Evolutionary conservation across 495 filamentous ascomycete genomes (phyloP), one percentile per base, ranked within the genome.

Genomic region (Cercophora scortea): DNA sequence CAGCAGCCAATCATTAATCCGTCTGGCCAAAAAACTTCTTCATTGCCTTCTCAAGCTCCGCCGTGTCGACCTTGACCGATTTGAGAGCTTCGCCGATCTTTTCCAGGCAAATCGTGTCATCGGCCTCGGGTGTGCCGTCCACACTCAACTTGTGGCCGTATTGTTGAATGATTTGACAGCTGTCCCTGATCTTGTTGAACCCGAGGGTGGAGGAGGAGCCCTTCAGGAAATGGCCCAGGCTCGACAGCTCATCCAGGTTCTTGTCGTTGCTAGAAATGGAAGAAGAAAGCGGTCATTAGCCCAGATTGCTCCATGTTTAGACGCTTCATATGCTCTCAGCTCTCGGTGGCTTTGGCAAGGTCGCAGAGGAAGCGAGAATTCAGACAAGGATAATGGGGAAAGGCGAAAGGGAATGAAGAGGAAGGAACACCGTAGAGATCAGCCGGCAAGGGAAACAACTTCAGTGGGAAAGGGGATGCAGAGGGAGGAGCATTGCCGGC

Each of bases 151-250:
- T 73, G 58, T 83, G 82, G 43, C 94, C 93, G 61, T 82, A 94
- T 64, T 96, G 85, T 67, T 98, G 93, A 59, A 98, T 95, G 76
- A 94, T 88, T 69, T 96, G 92, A 67, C 93, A 98, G 50, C 79
- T 82, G 59, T 96, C 90, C 66, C 89, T 89, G 62, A 98, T 87
- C 71, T 95, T 94, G 59, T 75, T 88, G 39, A 98, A 79, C 18
- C 93, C 93, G 47, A 98, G 82, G 7, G 94, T 97, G 16, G 93
- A 93, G 9, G 92, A 96, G n/a, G 92, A 96, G 39, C 93, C 93
- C 70, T 98, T 98, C 49, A 98, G 75, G 73, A 96, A 98, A 71
- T 98, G 93, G 19, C 93, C 93, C 25, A 95, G 82, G 13, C 74
- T 75, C 15, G 91, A 96, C 13, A 98, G 83, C 50, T 82, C 71